These are phyloP conservation scores for Conoideocrella luteorostrata DNA, from an alignment of 2,329 filamentous ascomycete genomes.

Conservation along the genomic window DNA sequence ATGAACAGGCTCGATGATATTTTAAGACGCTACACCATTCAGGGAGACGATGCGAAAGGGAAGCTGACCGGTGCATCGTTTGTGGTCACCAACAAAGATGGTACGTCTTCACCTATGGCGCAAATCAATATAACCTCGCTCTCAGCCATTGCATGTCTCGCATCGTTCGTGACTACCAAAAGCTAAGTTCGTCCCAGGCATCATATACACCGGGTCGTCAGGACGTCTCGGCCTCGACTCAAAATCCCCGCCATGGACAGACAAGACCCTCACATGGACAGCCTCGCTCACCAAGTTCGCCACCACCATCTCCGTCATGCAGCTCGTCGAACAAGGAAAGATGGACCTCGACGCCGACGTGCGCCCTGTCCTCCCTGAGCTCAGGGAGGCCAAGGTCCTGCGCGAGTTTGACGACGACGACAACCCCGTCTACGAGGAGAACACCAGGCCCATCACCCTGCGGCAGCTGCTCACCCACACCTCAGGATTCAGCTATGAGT, in stretches of 20 bases:
- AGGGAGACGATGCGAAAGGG: conserved; percentile 21
- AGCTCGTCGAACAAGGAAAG: conserved; percentile 30
- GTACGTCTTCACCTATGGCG: conserved; percentile 12
- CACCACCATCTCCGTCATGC: conserved; percentile 30
- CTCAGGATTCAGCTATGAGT: conserved; percentile 38
- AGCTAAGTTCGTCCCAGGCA: conserved; percentile 15
- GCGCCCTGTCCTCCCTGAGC: conserved; percentile 26
- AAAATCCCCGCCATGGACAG: conserved; percentile 23
- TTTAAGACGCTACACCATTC: conserved; percentile 22
- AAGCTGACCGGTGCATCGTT: conserved; percentile 32
- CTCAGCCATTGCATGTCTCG: too few relatives aligned
- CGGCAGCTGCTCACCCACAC: conserved; percentile 44
- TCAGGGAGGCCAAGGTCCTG: conserved; percentile 28
- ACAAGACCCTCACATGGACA: conserved; percentile 28
- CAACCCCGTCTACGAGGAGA: conserved; percentile 30
- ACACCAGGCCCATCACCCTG: conserved; percentile 31
- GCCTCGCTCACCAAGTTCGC: conserved; percentile 40
- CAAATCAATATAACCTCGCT: neutral
- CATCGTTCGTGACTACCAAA: too few relatives aligned
- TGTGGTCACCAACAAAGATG: conserved; percentile 25
- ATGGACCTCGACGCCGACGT: conserved; percentile 32
- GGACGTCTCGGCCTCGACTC: conserved; percentile 27
- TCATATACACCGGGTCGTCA: conserved; percentile 29
- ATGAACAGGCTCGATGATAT: conserved; percentile 25
- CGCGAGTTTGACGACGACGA: conserved; percentile 28